phyloP scores from a whole-genome alignment of 139 green algal species.

The Dunaliella primolecta region DNA sequence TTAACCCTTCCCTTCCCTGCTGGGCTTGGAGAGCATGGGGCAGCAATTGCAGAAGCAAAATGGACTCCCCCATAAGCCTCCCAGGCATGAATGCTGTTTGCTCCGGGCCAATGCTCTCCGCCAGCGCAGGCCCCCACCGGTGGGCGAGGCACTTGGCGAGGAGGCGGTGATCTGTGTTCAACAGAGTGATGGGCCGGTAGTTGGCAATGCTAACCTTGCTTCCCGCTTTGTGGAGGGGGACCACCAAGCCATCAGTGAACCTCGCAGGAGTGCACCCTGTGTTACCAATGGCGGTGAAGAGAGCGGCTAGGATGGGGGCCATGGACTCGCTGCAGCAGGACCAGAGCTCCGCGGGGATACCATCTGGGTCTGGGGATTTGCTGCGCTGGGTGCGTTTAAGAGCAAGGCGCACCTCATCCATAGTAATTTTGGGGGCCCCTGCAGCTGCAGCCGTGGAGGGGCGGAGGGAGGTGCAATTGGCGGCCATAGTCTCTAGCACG shows the following conservation, averaged over 20 bases:
- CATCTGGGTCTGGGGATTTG: background rate
- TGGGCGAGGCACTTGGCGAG: conserved; percentile 22
- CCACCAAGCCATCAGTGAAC: background rate
- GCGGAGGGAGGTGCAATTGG: background rate
- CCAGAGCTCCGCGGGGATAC: background rate
- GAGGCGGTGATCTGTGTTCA: conserved; percentile 32
- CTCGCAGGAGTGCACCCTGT: background rate
- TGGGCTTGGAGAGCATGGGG: conserved; percentile 1
- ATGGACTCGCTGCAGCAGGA: background rate
- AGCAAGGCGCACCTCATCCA: background rate
- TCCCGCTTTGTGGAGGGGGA: background rate
- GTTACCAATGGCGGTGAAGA: background rate
- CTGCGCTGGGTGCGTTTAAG: background rate
- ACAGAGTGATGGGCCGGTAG: conserved; percentile 40
- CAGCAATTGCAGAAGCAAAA: conserved; percentile 25
- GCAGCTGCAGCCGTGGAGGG: background rate
- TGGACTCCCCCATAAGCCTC: conserved; percentile 31
- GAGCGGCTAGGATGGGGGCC: background rate
- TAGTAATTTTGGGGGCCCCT: background rate
- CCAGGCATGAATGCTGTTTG: conserved; percentile 36
- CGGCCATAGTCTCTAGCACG: background rate
- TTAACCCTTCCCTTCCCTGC: background rate
- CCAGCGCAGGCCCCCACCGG: conserved; percentile 5
- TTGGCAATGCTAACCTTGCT: background rate
- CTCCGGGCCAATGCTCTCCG: conserved; percentile 10